Base-by-base conservation (phyloP, 768 basidiomycete genomes). In the Lactarius sanguifluus region DNA sequence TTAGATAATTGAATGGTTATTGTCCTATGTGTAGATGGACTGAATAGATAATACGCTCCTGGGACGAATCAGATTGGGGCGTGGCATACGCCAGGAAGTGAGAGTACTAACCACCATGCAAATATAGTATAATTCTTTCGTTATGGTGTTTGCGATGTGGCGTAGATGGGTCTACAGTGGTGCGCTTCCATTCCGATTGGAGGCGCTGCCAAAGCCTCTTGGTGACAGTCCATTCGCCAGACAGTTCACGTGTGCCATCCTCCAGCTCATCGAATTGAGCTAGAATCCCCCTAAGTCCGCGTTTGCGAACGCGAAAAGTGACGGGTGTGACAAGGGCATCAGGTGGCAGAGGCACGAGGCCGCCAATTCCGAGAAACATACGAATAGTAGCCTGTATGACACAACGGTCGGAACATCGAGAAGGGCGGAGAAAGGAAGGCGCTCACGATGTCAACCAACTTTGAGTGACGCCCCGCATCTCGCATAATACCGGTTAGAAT, bases 181-280 rank as follows among this genome's bases (percentile, higher is more conserved):
- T 52, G 18, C 28, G 55, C 73, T 83, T 87, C 86, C 92, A 91
- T 72, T 96, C 93, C 18, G 83, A 79, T 73, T 97, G 94, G 70
- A 97, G 80, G 34, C 86, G 80, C 69, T 87, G 87, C 96, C 96
- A 99, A 0, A 96, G 85, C 69, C 86, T 86, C 75, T 90, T 91
- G 41, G 93, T 93, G n/a, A 98, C 90, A 28, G 98, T 88, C 96
- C 96, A 99, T 80, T 99, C 96, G 0, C 94, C 96, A 1, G 87
- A 87, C 36, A 99, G 81, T 72, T 96, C 91, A 5, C 96, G 84
- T 10, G 72, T 75, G 40, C 94, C 96, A 12, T 82, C 82, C 76
- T 99, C 96, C 20, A 81, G 73, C 5, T 80, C 83, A 73, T 98
- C 96, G 62, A 84, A 85, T 8, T 87, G 80, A 6, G 84, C 80